Conservation (phyloP, 2,329 filamentous ascomycete species). For the Huntiella savannae region DNA sequence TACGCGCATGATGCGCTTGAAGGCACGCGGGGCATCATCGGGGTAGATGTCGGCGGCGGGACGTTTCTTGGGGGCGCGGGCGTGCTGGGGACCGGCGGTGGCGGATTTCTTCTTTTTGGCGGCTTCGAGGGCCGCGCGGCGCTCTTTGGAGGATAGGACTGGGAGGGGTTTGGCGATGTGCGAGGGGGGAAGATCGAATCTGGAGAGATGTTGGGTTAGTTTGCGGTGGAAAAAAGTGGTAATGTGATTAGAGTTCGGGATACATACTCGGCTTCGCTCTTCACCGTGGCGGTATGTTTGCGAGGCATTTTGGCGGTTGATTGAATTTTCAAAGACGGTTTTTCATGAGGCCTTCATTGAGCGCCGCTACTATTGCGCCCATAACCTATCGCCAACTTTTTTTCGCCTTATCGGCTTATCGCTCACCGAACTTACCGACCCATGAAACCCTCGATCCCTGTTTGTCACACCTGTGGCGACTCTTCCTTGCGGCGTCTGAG, state of each 20-base stretch:
- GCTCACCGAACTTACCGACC: background rate
- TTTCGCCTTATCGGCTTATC: constrained; percentile 6
- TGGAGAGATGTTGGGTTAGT: background rate
- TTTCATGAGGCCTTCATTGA: constrained; percentile 1
- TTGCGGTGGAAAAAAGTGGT: background rate
- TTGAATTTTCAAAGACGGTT: background rate
- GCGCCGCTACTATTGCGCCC: background rate
- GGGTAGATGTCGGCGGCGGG: constrained; percentile 22
- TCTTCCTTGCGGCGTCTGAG: no score
- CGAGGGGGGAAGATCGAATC: constrained; percentile 8
- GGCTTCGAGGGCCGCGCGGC: constrained; percentile 13
- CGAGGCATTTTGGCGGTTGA: constrained; percentile 46
- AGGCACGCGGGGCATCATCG: constrained; percentile 81
- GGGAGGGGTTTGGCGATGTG: constrained; percentile 7
- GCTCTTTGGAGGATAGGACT: constrained; percentile 7
- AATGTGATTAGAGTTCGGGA: background rate
- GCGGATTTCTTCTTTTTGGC: constrained; percentile 15
- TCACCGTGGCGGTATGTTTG: constrained; percentile 58
- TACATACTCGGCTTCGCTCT: constrained; percentile 33
- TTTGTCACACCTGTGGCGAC: no score
- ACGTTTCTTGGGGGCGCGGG: constrained; percentile 16
- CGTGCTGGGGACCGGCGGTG: constrained; percentile 19
- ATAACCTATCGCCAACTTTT: no score
- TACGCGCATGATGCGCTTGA: constrained; percentile 66
- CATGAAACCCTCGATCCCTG: no score